These are phyloP conservation scores for Patellifolia procumbens DNA, from an alignment of 179 eudicot species.

Conservation along the genomic window DNA sequence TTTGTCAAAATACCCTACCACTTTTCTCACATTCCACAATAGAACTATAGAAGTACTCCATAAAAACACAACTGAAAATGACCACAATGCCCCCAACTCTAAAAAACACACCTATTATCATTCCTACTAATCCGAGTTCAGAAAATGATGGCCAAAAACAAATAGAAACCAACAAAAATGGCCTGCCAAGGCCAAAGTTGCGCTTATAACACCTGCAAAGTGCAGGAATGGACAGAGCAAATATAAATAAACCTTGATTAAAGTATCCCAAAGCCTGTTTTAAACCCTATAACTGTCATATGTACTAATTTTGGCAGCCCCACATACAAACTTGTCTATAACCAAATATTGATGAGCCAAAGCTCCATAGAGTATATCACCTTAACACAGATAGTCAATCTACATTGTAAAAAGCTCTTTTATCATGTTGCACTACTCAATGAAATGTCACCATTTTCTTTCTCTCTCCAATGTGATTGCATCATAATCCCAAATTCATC, in stretches of 20 bases:
- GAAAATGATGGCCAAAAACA: constrained; percentile 23
- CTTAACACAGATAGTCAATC: background rate
- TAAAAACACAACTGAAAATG: background rate
- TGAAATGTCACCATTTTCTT: constrained; percentile 27
- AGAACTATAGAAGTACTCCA: too few relatives aligned
- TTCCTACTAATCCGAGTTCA: background rate
- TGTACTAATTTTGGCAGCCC: constrained; percentile 18
- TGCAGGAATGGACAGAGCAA: constrained; percentile 1
- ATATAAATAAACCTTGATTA: constrained; percentile 1
- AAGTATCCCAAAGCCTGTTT: constrained; percentile 16
- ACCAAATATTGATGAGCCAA: constrained; percentile 9
- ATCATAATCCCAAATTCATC: constrained; percentile 21
- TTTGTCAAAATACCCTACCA: too few relatives aligned
- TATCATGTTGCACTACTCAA: background rate
- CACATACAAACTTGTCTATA: constrained; percentile 13
- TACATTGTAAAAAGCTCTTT: constrained; percentile 2
- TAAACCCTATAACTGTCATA: constrained; percentile 14
- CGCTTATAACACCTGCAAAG: constrained; percentile 14
- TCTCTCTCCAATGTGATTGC: constrained; percentile 11
- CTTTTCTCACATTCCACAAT: too few relatives aligned
- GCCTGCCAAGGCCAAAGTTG: constrained; percentile 29
- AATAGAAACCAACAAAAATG: constrained; percentile 28
- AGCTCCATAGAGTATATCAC: constrained; percentile 18
- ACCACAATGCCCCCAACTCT: too few relatives aligned
- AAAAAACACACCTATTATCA: background rate